Conservation (phyloP, 495 filamentous ascomycete genomes). For the Aspergillus cavernicola region DNA sequence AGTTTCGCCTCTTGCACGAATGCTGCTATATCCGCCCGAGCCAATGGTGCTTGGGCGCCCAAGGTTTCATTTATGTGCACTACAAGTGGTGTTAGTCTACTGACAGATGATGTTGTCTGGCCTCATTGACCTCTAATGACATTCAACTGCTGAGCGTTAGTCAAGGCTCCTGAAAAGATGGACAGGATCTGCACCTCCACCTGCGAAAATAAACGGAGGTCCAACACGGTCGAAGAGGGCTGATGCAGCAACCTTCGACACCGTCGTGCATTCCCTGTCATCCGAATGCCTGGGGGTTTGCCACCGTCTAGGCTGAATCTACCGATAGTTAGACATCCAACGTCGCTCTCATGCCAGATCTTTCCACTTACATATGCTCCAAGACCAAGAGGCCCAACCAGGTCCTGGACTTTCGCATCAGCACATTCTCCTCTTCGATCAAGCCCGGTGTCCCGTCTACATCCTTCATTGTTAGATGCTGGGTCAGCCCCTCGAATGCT, state of each 20-base stretch:
- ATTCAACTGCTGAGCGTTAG: slow-evolving; percentile 31
- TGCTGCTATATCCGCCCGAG: slow-evolving; percentile 30
- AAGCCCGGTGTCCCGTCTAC: slow-evolving; percentile 16
- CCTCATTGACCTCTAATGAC: slow-evolving; percentile 32
- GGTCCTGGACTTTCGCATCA: slow-evolving; percentile 40
- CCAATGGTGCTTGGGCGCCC: slow-evolving; percentile 15
- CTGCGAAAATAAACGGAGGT: slow-evolving; percentile 49
- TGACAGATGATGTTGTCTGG: background rate
- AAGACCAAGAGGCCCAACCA: slow-evolving; percentile 47
- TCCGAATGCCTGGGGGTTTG: slow-evolving; percentile 42
- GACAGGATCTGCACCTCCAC: slow-evolving; percentile 37
- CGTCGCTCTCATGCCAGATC: background rate
- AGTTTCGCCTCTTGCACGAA: slow-evolving; percentile 44
- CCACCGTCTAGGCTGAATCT: slow-evolving; percentile 51
- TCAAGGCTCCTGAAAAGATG: background rate
- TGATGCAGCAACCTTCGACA: slow-evolving; percentile 44
- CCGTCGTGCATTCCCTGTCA: slow-evolving; percentile 36
- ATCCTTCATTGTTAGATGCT: slow-evolving; percentile 26
- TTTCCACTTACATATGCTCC: slow-evolving; percentile 39
- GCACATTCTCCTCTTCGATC: slow-evolving; percentile 23
- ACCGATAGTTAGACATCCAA: slow-evolving; percentile 1
- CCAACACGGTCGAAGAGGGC: slow-evolving; percentile 38
- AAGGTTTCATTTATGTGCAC: slow-evolving; percentile 35
- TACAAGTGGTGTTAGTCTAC: slow-evolving; percentile 12
- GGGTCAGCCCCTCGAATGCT: slow-evolving; percentile 38